phyloP scores from a whole-genome alignment of 352 stramenopile species.

The Thalassiosira ordinaria region DNA sequence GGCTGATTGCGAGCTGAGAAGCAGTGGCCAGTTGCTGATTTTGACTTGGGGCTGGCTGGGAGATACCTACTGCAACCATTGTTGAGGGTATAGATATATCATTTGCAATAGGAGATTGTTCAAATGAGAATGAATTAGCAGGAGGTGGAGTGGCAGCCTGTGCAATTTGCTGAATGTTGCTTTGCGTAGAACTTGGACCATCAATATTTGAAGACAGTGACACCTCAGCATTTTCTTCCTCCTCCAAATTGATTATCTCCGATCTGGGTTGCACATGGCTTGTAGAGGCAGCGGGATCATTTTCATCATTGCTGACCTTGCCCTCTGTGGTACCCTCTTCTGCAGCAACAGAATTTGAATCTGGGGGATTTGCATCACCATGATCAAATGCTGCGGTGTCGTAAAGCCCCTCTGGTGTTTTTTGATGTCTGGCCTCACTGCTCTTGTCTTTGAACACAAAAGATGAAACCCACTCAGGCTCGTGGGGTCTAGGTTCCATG shows the following conservation, averaged over 20 bases:
- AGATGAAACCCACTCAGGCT: too few species aligned
- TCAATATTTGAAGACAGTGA: too few species aligned
- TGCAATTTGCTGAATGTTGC: conserved; percentile 1
- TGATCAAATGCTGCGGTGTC: too few species aligned
- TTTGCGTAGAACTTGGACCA: not conserved
- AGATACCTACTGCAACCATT: conserved; percentile 7
- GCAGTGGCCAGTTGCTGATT: not conserved
- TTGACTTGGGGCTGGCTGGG: not conserved
- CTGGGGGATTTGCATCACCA: too few species aligned
- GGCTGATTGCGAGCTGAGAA: too few species aligned
- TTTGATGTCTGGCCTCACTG: too few species aligned
- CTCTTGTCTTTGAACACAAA: too few species aligned
- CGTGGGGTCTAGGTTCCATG: too few species aligned
- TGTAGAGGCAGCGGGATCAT: not conserved
- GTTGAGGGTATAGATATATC: conserved; percentile 3
- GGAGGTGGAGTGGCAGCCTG: not conserved
- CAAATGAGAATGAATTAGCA: conserved; percentile 29
- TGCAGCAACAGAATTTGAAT: too few species aligned
- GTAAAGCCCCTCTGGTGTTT: too few species aligned
- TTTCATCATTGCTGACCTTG: too few species aligned
- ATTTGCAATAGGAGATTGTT: conserved; percentile 42
- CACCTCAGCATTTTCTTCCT: conserved; percentile 53
- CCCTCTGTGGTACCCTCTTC: too few species aligned
- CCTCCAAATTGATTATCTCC: conserved; percentile 62
- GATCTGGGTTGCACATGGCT: conserved; percentile 26